Conservation (phyloP, 768 basidiomycete genomes). For the Boletus rufocinnamomeus region DNA sequence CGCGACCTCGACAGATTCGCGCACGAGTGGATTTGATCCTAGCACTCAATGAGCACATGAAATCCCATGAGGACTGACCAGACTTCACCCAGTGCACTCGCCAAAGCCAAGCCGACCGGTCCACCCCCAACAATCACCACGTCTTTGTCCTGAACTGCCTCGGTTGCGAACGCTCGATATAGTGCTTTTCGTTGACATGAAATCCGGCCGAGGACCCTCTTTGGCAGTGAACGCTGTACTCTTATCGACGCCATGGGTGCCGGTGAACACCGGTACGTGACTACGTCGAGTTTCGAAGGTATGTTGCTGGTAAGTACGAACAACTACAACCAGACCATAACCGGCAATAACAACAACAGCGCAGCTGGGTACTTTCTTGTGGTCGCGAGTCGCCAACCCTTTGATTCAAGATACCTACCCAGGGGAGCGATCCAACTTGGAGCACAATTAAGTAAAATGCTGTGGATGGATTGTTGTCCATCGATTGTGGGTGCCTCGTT, state of each 20-base stretch:
- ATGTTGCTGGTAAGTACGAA: too few relatives aligned
- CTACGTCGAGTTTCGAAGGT: too few relatives aligned
- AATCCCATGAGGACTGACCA: neutral
- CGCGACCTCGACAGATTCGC: constrained; percentile 60
- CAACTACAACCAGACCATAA: too few relatives aligned
- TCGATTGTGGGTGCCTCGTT: too few relatives aligned
- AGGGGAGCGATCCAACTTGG: too few relatives aligned
- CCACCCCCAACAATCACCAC: constrained; percentile 95
- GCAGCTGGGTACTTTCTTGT: too few relatives aligned
- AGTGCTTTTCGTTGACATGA: constrained; percentile 6
- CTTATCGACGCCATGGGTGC: constrained; percentile 11
- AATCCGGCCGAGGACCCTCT: constrained; percentile 1
- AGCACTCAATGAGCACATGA: neutral
- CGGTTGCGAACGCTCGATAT: constrained; percentile 22
- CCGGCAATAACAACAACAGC: too few relatives aligned
- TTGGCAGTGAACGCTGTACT: constrained; percentile 10
- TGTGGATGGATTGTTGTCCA: too few relatives aligned
- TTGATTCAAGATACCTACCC: too few relatives aligned
- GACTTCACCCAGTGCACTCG: constrained; percentile 76
- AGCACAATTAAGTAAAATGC: too few relatives aligned
- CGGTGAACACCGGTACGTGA: neutral
- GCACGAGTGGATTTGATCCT: constrained; percentile 57
- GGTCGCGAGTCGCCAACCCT: too few relatives aligned
- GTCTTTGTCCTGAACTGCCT: constrained; percentile 59
- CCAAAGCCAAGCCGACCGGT: constrained; percentile 87